Base-by-base conservation (phyloP, 2,329 filamentous ascomycete species). In the Myrmaecium sp. region DNA sequence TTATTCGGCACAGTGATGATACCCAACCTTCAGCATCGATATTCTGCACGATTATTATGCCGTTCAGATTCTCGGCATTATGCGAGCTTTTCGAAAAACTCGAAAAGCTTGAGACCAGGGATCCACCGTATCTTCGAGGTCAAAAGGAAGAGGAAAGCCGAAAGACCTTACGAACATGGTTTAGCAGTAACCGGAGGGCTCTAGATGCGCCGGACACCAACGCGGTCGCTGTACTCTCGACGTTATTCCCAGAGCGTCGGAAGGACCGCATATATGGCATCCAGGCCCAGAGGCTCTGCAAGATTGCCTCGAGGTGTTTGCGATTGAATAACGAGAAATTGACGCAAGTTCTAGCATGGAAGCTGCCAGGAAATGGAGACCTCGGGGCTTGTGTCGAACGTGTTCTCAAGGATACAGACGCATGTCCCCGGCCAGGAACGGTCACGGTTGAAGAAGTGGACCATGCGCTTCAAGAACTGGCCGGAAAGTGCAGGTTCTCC, bases 241-340 rank as follows among this genome's bases (percentile, higher is more conserved):
- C 74, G 3, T 51, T 94, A 1, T 64, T 91, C 0, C 81, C 83
- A 0, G 74, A 83, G 34, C 72, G 65, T 36, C 64, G 82, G 28
- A 73, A 70, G 3, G 82, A 92, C 43, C 67, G 81, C 15, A 77
- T 86, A 2, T 92, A 84, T 44, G 65, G 62, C 19, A 58, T 92
- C 1, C 69, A 79, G 41, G 56, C 67, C 16, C 44, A 54, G 6
- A 60, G 56, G 0, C 57, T 93, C 0, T 66, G 73, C 30, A 68
- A 63, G 27, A 65, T 80, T n/a, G 60, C 93, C 10, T 66, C 63
- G 3, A 66, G 72, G 17, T 66, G 69, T 12, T 58, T 86, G n/a
- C 50, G 63, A 4, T 60, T 92, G 14, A 71, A 75, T 1, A 52
- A 57, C 3, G 68, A 64, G 3, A 66, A 79, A 9, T 58, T 64